phyloP scores from a whole-genome alignment of 2,329 filamentous ascomycete genomes.

The Sphaerulina vaccinii region DNA sequence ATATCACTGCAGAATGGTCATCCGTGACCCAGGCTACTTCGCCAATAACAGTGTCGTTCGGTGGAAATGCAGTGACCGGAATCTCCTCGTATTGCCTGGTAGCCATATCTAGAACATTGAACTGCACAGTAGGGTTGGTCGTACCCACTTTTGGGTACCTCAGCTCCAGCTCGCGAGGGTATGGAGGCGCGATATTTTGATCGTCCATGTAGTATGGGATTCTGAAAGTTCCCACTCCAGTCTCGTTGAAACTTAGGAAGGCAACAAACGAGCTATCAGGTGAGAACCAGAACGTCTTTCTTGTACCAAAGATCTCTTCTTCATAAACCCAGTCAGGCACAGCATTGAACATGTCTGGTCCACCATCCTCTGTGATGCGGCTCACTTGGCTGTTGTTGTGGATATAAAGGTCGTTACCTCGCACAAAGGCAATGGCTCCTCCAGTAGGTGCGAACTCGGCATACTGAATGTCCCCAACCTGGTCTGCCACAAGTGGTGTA shows the following conservation, averaged over 20 bases:
- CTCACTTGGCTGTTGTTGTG: conserved; percentile 54
- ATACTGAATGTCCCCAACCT: conserved; percentile 65
- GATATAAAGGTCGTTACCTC: conserved; percentile 64
- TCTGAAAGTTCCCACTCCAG: conserved; percentile 64
- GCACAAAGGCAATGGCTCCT: conserved; percentile 64
- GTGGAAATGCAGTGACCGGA: conserved; percentile 57
- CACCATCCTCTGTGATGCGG: conserved; percentile 60
- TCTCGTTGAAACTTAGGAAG: conserved; percentile 62
- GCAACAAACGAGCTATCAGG: conserved; percentile 56
- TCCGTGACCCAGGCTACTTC: conserved; percentile 68
- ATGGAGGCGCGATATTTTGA: conserved; percentile 57
- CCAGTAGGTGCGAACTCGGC: conserved; percentile 60
- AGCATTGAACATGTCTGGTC: conserved; percentile 62
- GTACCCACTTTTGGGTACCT: conserved; percentile 69
- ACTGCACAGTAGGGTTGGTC: conserved; percentile 63
- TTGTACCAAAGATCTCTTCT: conserved; percentile 56
- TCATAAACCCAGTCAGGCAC: conserved; percentile 66
- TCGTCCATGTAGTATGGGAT: conserved; percentile 66
- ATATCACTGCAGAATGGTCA: conserved; percentile 59
- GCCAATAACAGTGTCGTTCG: conserved; percentile 63
- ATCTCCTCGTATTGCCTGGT: conserved; percentile 49
- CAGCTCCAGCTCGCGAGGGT: conserved; percentile 62
- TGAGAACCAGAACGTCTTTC: conserved; percentile 57
- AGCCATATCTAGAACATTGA: conserved; percentile 58
- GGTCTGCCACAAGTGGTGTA: conserved; percentile 57